Evolutionary conservation across 148 eudicot species (phyloP).

Genomic region (Rhododendron kiyosumense): DNA sequence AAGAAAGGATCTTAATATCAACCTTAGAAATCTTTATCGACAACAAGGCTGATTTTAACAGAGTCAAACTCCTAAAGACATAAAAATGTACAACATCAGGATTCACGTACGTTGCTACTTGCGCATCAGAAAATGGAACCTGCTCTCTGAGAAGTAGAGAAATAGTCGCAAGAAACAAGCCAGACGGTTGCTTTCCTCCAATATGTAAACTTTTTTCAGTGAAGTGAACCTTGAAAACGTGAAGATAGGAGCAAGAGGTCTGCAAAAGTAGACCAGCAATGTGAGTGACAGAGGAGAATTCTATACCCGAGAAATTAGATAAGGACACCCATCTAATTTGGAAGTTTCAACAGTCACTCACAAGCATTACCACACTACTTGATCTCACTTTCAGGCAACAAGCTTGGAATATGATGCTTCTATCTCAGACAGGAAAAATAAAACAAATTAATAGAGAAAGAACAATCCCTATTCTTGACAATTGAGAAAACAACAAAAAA

Average conservation of each 20-base stretch:
- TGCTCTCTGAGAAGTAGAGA: slow-evolving; percentile 77
- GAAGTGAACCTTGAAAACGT: slow-evolving; percentile 80
- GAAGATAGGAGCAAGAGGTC: slow-evolving; percentile 82
- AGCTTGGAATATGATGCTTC: not conserved
- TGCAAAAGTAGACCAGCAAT: slow-evolving; percentile 38
- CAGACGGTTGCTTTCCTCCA: slow-evolving; percentile 91
- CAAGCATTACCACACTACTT: not conserved
- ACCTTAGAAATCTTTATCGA: not conserved
- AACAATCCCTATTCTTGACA: not conserved
- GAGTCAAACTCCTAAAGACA: not conserved
- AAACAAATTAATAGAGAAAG: not conserved
- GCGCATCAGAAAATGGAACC: slow-evolving; percentile 64
- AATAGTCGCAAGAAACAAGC: slow-evolving; percentile 59
- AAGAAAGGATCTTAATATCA: not conserved
- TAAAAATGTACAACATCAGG: not conserved
- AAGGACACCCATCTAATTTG: not conserved
- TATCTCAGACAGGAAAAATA: not conserved
- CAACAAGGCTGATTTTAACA: not conserved
- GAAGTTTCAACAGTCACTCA: not conserved
- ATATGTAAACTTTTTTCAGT: slow-evolving; percentile 72
- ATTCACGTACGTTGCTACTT: slow-evolving; percentile 58
- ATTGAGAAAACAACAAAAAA: not conserved
- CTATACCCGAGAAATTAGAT: not conserved
- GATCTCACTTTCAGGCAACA: not conserved
- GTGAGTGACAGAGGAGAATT: not conserved